Evolutionary conservation across 371 early-diverging fungal genomes (phyloP).

Genomic region (Parasitella parasitica): DNA sequence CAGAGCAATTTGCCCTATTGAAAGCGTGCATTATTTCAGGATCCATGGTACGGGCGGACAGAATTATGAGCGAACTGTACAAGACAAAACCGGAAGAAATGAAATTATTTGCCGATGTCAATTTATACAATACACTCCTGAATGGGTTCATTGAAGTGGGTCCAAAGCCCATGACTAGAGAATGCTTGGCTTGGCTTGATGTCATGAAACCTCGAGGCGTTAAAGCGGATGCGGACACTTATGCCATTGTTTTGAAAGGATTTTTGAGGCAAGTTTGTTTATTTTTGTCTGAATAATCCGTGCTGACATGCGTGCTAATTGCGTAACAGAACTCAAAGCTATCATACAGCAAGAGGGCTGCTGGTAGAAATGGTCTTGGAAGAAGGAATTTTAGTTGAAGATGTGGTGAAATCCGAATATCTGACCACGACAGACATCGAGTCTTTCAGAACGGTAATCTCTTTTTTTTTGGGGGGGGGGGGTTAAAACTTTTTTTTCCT

Average conservation of each 20-base stretch:
- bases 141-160: constrained; percentile 65
- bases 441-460: constrained; percentile 41
- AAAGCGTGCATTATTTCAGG: constrained; percentile 79
- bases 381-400: constrained; percentile 33
- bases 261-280: constrained; percentile 62
- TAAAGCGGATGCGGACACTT: constrained; percentile 67
- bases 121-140: constrained; percentile 82
- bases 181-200: constrained; percentile 80
- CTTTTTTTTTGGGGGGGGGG: too few species aligned
- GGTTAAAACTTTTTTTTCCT: not conserved
- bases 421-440: constrained; percentile 45
- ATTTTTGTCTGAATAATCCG: not conserved
- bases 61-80: constrained; percentile 70
- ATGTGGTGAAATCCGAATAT: constrained; percentile 44
- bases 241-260: constrained; percentile 74
- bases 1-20: constrained; percentile 57
- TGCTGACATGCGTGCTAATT: not conserved
- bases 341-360: constrained; percentile 59
- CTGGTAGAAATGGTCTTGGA: constrained; percentile 67
- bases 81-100: constrained; percentile 67
- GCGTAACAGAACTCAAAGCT: constrained; percentile 45
- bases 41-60: constrained; percentile 74
- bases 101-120: constrained; percentile 67
- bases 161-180: constrained; percentile 44
- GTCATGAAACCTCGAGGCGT: constrained; percentile 52